Evolutionary conservation across 2,329 filamentous ascomycete genomes (phyloP), one percentile per base, ranked within the genome.

Genomic region (Emmonsiellopsis sp.): DNA sequence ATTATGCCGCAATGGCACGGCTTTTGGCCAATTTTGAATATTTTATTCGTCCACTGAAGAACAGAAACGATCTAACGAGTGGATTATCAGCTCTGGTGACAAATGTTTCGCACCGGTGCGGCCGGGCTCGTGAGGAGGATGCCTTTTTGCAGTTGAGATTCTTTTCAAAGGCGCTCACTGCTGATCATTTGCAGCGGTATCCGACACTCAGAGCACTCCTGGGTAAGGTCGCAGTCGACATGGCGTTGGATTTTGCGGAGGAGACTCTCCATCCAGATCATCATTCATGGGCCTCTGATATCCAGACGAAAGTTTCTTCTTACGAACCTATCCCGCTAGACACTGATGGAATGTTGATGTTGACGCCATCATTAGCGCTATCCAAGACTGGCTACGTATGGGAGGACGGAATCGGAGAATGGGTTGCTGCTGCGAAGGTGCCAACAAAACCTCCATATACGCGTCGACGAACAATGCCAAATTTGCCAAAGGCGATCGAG

Each of bases 331-430:
- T 49, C 2, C 44, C 51, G 33, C 13, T 17, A n/a, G 11, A 14
- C 10, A 10, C 42, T 51, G 54, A 47, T 36, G 56, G 17, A 42
- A 43, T 13, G 53, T 55, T 50, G 31, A 57, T 45, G 51, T 51
- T 58, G 49, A 60, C 57, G n/a, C 49, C 51, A 6, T 60, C 58
- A 27, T 44, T 55, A 8, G 48, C n/a, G 48, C 42, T 34, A 37
- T 48, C 27, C 36, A 52, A 37, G 53, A 63, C 56, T 39, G 63
- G 57, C 62, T 79, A 71, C 64, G 65, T 74, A 34, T 81, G 78
- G 78, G 78, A 81, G 60, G 77, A 79, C 59, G 75, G 73, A 44
- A 80, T 81, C 61, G 73, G 76, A 37, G 78, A 81, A 62, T 82
- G 78, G 78, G 73, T 81, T 49, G 75, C 71, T 14, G 70, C 49